phyloP scores from a whole-genome alignment of 768 basidiomycete genomes.

The Amanita pallidorosea region DNA sequence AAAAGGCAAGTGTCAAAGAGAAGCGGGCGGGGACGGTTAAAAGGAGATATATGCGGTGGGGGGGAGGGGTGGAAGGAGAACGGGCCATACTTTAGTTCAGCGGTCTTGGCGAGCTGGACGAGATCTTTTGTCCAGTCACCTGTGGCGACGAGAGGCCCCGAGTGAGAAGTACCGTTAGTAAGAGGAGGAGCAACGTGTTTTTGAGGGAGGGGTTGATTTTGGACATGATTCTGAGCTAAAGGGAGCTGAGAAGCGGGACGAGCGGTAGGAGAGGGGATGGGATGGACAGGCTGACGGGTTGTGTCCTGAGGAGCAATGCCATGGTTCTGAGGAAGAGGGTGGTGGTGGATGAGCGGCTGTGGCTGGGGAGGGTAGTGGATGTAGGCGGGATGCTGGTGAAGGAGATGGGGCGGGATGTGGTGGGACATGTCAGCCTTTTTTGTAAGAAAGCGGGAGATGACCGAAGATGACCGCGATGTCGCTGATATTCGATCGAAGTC shows the following conservation, averaged over 20 bases:
- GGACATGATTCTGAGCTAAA: constrained; percentile 12
- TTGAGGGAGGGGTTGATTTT: neutral
- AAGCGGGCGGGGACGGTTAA: neutral
- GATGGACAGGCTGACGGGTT: constrained; percentile 12
- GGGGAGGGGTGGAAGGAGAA: neutral
- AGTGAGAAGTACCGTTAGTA: constrained; percentile 7
- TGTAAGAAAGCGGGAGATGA: constrained; percentile 1
- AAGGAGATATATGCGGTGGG: neutral
- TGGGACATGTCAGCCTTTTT: constrained; percentile 27
- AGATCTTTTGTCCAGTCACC: constrained; percentile 86
- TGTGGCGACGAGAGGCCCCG: constrained; percentile 53
- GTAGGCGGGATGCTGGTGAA: constrained; percentile 8
- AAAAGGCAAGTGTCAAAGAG: neutral
- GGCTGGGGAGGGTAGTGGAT: constrained; percentile 8
- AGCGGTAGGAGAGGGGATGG: neutral
- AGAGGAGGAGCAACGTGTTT: neutral
- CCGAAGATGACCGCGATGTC: constrained; percentile 6
- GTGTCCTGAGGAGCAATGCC: constrained; percentile 19
- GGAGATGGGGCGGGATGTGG: constrained; percentile 23
- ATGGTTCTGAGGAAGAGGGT: constrained; percentile 6
- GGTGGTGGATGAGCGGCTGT: constrained; percentile 9
- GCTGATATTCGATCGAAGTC: constrained; percentile 7
- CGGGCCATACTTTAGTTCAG: constrained; percentile 63
- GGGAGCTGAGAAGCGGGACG: constrained; percentile 4
- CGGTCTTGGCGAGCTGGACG: constrained; percentile 78